Percentiles rank a stretch among this genome's conserved stretches.
phyloP scores from a whole-genome alignment of 208 protist genomes.

The Zelonia costaricensis region DNA sequence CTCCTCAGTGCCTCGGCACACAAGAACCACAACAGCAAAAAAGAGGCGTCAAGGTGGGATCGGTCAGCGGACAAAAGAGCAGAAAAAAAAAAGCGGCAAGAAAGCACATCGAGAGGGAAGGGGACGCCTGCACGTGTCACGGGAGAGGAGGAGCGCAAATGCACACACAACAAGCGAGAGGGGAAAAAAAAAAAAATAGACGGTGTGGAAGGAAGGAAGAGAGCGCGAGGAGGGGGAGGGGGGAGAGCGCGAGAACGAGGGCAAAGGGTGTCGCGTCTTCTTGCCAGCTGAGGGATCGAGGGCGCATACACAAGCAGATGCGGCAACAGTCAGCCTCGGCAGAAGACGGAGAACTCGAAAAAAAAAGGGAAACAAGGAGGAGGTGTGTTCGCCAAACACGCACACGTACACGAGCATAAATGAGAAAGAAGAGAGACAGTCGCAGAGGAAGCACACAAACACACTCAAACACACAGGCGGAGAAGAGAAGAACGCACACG shows the following conservation, averaged over 20 bases:
- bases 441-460: background rate
- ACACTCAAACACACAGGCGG: slow-evolving; percentile 4
- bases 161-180: background rate
- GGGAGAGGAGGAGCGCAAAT: background rate
- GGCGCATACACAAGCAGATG: no score
- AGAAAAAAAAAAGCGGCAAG: slow-evolving; percentile 4
- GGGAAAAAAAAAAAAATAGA: background rate
- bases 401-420: background rate
- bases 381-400: no score
- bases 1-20: no score
- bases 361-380: no score
- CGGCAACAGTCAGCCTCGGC: no score
- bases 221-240: background rate
- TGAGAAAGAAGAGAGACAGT: background rate
- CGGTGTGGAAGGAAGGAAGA: background rate
- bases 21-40: no score
- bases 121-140: background rate
- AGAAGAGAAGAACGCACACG: background rate
- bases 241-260: no score
- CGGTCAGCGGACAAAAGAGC: background rate
- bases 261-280: no score
- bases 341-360: no score
- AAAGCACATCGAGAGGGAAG: no score
- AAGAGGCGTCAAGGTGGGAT: no score
- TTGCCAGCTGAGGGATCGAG: no score